Evolutionary conservation across 2,329 filamentous ascomycete genomes (phyloP), one percentile per base, ranked within the genome.

Genomic region (Aureobasidium lini): DNA sequence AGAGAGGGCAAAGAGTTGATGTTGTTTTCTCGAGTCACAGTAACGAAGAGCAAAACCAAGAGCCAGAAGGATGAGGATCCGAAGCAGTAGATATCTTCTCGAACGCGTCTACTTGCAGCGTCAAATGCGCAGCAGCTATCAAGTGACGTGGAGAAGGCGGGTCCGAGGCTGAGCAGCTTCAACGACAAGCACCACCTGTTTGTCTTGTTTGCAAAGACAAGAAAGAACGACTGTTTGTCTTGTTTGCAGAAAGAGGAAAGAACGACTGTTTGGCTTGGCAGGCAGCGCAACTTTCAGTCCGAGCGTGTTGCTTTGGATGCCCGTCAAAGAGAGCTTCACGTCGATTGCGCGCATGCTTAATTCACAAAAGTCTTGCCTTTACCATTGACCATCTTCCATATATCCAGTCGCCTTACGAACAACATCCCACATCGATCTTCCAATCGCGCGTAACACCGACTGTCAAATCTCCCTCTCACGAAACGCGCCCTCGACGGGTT

Each of bases 271-370:
- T 52, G 48, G 10, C 28, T 9, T 52, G 48, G 11, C 15, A 6
- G 34, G 40, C 39, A 49, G 11, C 6, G 47, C 31, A 11, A n/a
- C 11, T 29, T n/a, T 28, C 13, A 34, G 37, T 54, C 39, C 37
- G 28, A 42, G 50, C 50, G 50, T 54, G 50, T 54, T 54, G 50
- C 50, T 28, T 15, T 44, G 5, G 31, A 13, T 50, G 47, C 47
- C 37, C 23, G 47, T 57, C 29, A 49, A 49, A 49, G 31, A 57
- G 59, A 61, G 52, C 59, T 61, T 50, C 31, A 43, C 28, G 10
- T 49, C 29, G 13, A 39, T 31, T 23, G 37, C 47, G 40, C 36
- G 42, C 42, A 40, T 37, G 8, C 18, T n/a, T 48, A 31, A 48
- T 9, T 8, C 37, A 36, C 34, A 5, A 36, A 8, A 9, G 8